phyloP scores from a whole-genome alignment of 345 rosid species.

The Camelina laxa region DNA sequence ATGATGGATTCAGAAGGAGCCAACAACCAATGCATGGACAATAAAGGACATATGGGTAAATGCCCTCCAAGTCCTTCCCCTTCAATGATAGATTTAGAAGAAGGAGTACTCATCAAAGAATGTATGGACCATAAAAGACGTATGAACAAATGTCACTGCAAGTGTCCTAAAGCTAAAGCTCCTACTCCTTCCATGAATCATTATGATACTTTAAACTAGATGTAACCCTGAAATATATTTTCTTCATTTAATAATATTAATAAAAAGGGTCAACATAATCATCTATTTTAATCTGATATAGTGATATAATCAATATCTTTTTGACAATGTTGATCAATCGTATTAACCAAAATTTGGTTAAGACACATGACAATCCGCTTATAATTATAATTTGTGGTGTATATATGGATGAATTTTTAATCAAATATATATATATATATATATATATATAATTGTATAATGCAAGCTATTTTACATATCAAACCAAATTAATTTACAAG shows the following conservation, averaged over 20 bases:
- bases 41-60: no score
- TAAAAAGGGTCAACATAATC: background rate
- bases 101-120: background rate
- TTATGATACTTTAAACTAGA: background rate
- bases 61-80: background rate
- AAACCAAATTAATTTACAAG: no score
- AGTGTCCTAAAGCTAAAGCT: background rate
- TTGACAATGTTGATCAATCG: no score
- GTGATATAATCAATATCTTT: no score
- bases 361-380: background rate
- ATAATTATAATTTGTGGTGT: no score
- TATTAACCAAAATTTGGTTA: background rate
- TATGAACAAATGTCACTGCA: background rate
- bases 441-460: no score
- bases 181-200: background rate
- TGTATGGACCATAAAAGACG: no score
- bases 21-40: no score
- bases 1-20: no score
- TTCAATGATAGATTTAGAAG: background rate
- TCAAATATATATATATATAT: no score
- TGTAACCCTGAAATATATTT: background rate
- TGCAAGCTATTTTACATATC: no score
- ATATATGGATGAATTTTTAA: no score
- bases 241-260: background rate
- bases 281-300: background rate